Evolutionary conservation across 495 filamentous ascomycete genomes (phyloP).

Genomic region (Aspergillus leporis): DNA sequence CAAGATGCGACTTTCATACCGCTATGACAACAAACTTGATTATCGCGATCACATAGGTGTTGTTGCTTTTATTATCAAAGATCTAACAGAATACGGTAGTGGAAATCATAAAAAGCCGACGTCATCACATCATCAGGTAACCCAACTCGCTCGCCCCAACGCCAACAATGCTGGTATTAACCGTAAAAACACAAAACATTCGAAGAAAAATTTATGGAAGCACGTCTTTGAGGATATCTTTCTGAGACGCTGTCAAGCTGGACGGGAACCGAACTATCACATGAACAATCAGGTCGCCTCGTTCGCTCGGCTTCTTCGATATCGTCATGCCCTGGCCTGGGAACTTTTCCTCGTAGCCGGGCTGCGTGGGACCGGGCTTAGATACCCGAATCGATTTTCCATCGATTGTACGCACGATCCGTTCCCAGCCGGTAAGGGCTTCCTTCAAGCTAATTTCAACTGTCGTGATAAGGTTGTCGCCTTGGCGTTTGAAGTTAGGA

Average conservation of each 20-base stretch:
- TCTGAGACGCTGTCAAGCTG: conserved; percentile 71
- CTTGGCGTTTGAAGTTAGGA: conserved; percentile 76
- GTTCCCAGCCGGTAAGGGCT: conserved; percentile 92
- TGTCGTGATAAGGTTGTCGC: conserved; percentile 76
- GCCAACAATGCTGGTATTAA: conserved; percentile 32
- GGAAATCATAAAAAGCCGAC: conserved; percentile 9
- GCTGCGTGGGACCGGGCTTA: conserved; percentile 79
- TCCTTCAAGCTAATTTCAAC: conserved; percentile 90
- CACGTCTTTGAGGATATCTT: conserved; percentile 74
- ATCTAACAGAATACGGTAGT: conserved; percentile 5
- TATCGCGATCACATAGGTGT: background rate
- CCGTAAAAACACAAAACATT: conserved; percentile 5
- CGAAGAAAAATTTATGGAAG: conserved; percentile 43
- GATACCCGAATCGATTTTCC: conserved; percentile 76
- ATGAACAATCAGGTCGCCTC: conserved; percentile 86
- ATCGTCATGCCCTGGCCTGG: conserved; percentile 88
- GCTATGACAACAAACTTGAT: too few species aligned
- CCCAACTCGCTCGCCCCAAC: conserved; percentile 27
- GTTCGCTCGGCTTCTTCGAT: conserved; percentile 78
- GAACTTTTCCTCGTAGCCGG: conserved; percentile 77
- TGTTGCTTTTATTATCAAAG: background rate
- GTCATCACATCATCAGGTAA: conserved; percentile 17
- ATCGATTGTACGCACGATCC: conserved; percentile 91
- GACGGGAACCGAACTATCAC: conserved; percentile 91
- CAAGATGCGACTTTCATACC: too few species aligned